Evolutionary conservation across 805 yeast genomes (phyloP), one percentile per base, ranked within the genome.

Genomic region (Metschnikowia proteae): DNA sequence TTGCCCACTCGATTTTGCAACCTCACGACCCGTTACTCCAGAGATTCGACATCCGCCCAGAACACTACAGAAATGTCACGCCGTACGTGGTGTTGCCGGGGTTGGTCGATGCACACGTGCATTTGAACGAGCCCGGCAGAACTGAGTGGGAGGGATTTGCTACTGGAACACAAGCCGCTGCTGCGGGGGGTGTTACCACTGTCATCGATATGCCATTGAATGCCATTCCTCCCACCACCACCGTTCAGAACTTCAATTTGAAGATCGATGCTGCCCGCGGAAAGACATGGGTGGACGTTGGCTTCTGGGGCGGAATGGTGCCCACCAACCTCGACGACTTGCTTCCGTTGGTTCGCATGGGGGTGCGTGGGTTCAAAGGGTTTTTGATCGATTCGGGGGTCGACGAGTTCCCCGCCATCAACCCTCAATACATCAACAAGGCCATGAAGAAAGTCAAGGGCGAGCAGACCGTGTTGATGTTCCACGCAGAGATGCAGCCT

Each of bases 81-180:
- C 89, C 91, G 0, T 64, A 71, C 22, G 79, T 79, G 30, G 76
- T 91, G 9, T 71, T 92, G 73, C 97, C 98, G 0, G 98, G 98
- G 0, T 75, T 91, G 29, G 95, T 91, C 3, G 98, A 91, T 61
- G 79, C 96, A 4, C 98, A 91, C 65, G 98, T 91, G 26, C 98
- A 91, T 61, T 71, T 91, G 57, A 92, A 92, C 65, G 98, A 92
- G 61, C 97, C 98, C 0, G 98, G 98, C n/a, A 74, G 97, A 58
- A 91, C 97, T 1, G 96, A 90, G 53, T 91, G 98, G 98, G 98
- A 91, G 67, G 98, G 98, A 1, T 91, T 92, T 64, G 96, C 83
- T n/a, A 86, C 96, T 0, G 98, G 98, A 0, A 91, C 98, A 0
- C 84, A 84, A 62, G 87, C 96, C 2, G 97, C 97, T 0, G 96